Conservation (phyloP, 139 green algal species). For the Auxenochlorella pyrenoidosa region DNA sequence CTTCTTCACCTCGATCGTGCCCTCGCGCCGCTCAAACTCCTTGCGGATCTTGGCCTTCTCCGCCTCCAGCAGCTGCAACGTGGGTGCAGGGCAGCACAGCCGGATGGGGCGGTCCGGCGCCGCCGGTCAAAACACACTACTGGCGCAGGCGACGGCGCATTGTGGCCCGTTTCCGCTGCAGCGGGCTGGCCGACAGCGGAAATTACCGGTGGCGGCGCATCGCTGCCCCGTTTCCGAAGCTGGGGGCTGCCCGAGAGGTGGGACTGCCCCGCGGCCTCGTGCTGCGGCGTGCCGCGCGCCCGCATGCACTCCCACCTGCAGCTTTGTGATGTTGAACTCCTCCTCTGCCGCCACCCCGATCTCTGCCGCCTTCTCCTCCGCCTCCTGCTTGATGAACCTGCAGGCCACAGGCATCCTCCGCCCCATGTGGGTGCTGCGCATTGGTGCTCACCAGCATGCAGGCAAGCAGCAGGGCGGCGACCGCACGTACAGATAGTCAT, state of each 20-base stretch:
- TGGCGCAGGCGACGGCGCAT: no score
- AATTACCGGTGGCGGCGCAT: no score
- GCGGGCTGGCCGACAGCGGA: no score
- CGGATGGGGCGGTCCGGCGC: no score
- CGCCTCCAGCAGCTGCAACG: slow-evolving; percentile 93
- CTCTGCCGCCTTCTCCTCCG: slow-evolving; percentile 98
- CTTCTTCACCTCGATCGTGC: slow-evolving; percentile 96
- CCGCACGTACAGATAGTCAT: no score
- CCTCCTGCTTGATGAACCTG: slow-evolving; percentile 98
- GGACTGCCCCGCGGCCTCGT: no score
- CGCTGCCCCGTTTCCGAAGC: no score
- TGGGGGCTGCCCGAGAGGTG: no score
- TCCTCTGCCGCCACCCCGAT: slow-evolving; percentile 96
- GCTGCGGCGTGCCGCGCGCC: no score
- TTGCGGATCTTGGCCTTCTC: slow-evolving; percentile 96
- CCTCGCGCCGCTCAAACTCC: slow-evolving; percentile 96
- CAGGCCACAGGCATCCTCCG: background rate
- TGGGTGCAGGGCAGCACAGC: no score
- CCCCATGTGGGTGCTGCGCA: background rate
- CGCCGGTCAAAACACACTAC: no score
- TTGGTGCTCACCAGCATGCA: background rate
- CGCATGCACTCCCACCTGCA: background rate
- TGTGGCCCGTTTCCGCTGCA: no score
- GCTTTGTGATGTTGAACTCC: slow-evolving; percentile 57
- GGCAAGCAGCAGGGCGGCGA: background rate